Conservation (phyloP, 192 early-diverging fungal species). For the Coemansia sp. region DNA sequence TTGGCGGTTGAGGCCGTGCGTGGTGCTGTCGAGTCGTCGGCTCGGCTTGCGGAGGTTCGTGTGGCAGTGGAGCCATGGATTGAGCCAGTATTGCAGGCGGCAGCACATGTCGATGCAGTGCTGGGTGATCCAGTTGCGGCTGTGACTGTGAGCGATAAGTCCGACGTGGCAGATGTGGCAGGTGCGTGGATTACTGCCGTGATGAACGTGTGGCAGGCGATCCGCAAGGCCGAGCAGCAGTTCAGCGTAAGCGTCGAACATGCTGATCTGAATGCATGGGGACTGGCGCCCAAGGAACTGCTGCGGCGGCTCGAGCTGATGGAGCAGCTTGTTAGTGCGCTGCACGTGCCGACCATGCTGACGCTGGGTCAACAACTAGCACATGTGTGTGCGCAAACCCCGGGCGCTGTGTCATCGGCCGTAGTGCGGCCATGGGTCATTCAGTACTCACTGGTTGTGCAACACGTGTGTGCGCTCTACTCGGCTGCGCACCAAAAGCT, state of each 20-base stretch:
- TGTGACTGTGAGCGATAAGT: background rate
- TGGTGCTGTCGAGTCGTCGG: background rate
- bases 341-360: conserved; percentile 34
- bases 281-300: conserved; percentile 41
- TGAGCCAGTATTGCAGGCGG: background rate
- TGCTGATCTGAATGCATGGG: conserved; percentile 28
- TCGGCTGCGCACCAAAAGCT: conserved; percentile 66
- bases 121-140: background rate
- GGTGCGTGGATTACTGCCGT: conserved; percentile 42
- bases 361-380: conserved; percentile 18
- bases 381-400: background rate
- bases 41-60: background rate
- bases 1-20: background rate
- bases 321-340: conserved; percentile 20
- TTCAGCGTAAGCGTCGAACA: background rate
- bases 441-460: conserved; percentile 48
- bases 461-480: conserved; percentile 59
- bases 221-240: conserved; percentile 33
- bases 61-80: conserved; percentile 7
- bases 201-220: conserved; percentile 47
- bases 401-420: background rate
- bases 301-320: conserved; percentile 27
- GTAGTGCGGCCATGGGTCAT: conserved; percentile 39
- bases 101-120: background rate
- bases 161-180: conserved; percentile 18